phyloP scores from a whole-genome alignment of 805 yeast genomes.

The Diddensiella caesifluorescens region DNA sequence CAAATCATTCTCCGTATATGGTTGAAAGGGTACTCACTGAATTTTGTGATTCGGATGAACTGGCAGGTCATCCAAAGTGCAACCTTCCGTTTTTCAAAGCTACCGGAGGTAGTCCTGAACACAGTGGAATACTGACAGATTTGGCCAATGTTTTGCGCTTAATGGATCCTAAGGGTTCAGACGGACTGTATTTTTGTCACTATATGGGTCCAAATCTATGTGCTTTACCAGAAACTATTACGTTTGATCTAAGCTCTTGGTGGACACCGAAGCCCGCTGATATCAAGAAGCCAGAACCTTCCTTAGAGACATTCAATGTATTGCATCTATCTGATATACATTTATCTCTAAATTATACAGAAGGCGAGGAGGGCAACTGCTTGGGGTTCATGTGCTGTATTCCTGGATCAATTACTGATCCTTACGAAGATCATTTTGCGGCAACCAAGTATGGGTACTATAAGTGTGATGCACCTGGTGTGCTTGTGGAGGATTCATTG shows the following conservation, averaged over 20 bases:
- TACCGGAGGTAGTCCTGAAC: conserved; percentile 1
- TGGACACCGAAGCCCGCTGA: conserved; percentile 38
- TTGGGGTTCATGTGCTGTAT: conserved; percentile 59
- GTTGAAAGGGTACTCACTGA: conserved; percentile 5
- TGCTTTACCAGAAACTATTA: conserved; percentile 48
- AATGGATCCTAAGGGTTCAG: conserved; percentile 49
- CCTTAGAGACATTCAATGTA: conserved; percentile 47
- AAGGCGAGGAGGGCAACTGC: conserved; percentile 40
- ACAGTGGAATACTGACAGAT: conserved; percentile 31
- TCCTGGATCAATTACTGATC: conserved; percentile 41
- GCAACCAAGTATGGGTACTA: conserved; percentile 61
- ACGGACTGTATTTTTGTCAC: conserved; percentile 60
- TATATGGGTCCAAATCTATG: conserved; percentile 46
- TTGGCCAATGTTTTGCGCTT: conserved; percentile 46
- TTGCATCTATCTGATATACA: conserved; percentile 66
- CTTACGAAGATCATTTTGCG: conserved; percentile 35
- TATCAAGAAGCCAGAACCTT: conserved; percentile 12
- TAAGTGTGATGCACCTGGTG: conserved; percentile 61
- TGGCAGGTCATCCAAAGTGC: conserved; percentile 2
- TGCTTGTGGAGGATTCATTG: conserved; percentile 54
- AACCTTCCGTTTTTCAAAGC: conserved; percentile 3
- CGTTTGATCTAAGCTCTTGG: conserved; percentile 39
- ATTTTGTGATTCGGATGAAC: conserved; percentile 6
- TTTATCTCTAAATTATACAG: conserved; percentile 45
- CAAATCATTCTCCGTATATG: conserved; percentile 13